Percentiles rank a stretch among this genome's conserved stretches.
These are phyloP conservation scores for Candida boleticola DNA, from an alignment of 805 yeast genomes.

Conservation along the genomic window DNA sequence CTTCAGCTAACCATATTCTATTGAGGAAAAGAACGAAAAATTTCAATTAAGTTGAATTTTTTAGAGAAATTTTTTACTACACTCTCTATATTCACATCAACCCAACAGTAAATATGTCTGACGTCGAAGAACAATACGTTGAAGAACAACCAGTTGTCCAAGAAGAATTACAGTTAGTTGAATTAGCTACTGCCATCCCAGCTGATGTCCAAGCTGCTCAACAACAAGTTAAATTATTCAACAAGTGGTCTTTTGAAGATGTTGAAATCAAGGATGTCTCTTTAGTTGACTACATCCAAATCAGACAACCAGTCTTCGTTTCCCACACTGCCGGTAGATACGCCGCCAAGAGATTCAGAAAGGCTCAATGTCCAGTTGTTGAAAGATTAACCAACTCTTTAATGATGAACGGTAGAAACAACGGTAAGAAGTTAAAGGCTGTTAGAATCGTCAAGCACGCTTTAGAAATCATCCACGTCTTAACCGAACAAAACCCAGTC, in stretches of 20 bases:
- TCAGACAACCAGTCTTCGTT: conserved; percentile 95
- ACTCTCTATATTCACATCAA: conserved; percentile 3
- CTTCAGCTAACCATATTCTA: too few species aligned
- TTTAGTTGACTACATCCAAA: conserved; percentile 96
- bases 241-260: conserved; percentile 99
- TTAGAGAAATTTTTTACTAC: not conserved
- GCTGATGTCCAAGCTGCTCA: conserved; percentile 95
- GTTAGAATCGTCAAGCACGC: conserved; percentile 99
- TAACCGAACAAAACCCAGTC: conserved; percentile 99
- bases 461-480: conserved; percentile 92
- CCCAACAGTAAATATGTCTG: conserved; percentile 65
- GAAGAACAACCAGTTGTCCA: conserved; percentile 73
- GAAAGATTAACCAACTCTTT: conserved; percentile 99
- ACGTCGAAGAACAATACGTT: conserved; percentile 66
- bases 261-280: conserved; percentile 98
- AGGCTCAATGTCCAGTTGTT: conserved; percentile 98
- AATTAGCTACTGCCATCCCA: conserved; percentile 95
- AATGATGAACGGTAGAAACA: conserved; percentile 99
- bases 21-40: too few species aligned
- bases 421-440: conserved; percentile 99
- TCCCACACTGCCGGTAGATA: conserved; percentile 99
- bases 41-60: not conserved
- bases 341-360: conserved; percentile 99
- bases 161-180: conserved; percentile 78
- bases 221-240: conserved; percentile 95